Conservation (phyloP, 352 stramenopile genomes). For the Pythium chondricola region DNA sequence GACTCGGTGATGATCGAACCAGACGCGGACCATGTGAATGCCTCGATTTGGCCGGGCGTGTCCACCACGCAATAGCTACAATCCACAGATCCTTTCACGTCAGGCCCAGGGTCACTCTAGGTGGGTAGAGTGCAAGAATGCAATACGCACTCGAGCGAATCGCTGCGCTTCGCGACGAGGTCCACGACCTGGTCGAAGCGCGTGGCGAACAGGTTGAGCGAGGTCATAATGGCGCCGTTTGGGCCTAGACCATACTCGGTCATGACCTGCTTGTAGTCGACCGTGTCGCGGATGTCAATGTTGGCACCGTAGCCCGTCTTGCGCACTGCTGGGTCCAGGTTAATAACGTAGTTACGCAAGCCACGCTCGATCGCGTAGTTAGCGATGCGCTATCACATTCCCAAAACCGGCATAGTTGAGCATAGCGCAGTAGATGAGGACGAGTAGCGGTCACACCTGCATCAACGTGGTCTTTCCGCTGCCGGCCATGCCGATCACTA, state of each 20-base stretch:
- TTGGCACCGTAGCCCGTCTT: constrained; percentile 94
- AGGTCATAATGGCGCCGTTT: constrained; percentile 99
- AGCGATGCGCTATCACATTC: constrained; percentile 35
- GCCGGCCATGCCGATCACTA: constrained; percentile 96
- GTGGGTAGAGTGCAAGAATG: constrained; percentile 78
- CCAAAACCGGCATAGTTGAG: no score
- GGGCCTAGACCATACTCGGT: constrained; percentile 96
- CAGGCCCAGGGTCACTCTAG: no score
- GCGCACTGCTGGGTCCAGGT: constrained; percentile 97
- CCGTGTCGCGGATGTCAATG: constrained; percentile 99
- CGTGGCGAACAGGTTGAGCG: constrained; percentile 99
- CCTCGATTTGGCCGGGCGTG: constrained; percentile 98
- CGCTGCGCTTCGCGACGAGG: constrained; percentile 89
- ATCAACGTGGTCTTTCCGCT: constrained; percentile 96
- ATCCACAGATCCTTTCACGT: no score
- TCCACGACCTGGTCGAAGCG: constrained; percentile 98
- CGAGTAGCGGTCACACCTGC: no score
- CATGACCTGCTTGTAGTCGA: constrained; percentile 99
- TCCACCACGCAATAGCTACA: constrained; percentile 95
- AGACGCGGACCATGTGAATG: constrained; percentile 99
- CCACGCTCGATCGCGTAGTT: constrained; percentile 66
- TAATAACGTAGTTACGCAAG: constrained; percentile 93
- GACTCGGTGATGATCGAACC: constrained; percentile 97
- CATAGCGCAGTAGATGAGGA: no score
- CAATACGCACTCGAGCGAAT: constrained; percentile 71